phyloP scores from a whole-genome alignment of 306 rosid genomes.

The Inga laurina region DNA sequence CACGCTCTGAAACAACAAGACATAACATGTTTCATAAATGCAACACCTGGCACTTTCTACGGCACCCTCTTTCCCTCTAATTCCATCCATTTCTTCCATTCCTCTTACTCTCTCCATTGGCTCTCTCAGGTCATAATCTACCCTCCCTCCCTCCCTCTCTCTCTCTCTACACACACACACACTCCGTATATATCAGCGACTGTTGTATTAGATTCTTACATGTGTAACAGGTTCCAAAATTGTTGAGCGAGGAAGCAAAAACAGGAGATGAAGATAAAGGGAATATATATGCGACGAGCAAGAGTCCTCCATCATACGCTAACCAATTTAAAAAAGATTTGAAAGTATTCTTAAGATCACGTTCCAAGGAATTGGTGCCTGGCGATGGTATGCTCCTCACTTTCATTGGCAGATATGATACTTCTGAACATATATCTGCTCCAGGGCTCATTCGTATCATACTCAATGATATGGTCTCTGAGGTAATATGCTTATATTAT shows the following conservation, averaged over 20 bases:
- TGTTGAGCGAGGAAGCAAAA: background rate
- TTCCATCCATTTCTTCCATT: slow-evolving; percentile 32
- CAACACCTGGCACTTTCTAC: slow-evolving; percentile 39
- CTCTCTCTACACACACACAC: background rate
- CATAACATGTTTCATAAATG: slow-evolving; percentile 40
- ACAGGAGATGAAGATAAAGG: slow-evolving; percentile 15
- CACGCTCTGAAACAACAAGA: background rate
- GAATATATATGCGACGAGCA: slow-evolving; percentile 22
- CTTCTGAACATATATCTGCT: slow-evolving; percentile 14
- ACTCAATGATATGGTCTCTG: slow-evolving; percentile 47
- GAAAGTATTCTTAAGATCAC: slow-evolving; percentile 40
- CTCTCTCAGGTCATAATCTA: slow-evolving; percentile 33
- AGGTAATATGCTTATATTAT: slow-evolving; percentile 34
- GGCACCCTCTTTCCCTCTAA: slow-evolving; percentile 27
- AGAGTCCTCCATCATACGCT: slow-evolving; percentile 39
- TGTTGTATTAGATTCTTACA: background rate
- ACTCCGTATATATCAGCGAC: no score
- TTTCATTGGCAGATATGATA: slow-evolving; percentile 31
- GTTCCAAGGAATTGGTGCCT: slow-evolving; percentile 44
- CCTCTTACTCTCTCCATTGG: slow-evolving; percentile 36
- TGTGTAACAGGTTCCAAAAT: slow-evolving; percentile 27
- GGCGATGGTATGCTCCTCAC: slow-evolving; percentile 53
- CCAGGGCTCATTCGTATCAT: slow-evolving; percentile 37
- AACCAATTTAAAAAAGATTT: slow-evolving; percentile 48
- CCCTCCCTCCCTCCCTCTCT: background rate